A percentile compares a stretch with the other conserved stretches of the same genome.
These are phyloP conservation scores for Malania oleifera DNA, from an alignment of 164 flowering plant species.

Conservation along the genomic window DNA sequence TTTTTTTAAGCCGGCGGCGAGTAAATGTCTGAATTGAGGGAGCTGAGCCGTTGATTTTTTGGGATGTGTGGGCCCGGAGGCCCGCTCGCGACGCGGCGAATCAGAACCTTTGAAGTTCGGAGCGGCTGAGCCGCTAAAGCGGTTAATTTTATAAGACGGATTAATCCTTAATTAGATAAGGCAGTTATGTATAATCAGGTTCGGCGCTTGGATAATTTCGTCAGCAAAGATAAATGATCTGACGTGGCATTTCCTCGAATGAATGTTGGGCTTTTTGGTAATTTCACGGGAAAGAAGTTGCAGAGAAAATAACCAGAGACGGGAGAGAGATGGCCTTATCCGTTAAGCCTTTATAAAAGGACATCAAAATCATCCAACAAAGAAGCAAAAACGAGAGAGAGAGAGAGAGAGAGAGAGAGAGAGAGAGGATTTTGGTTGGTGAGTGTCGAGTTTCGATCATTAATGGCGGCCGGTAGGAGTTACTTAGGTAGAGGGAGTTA, in stretches of 20 bases:
- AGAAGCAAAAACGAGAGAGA: neutral
- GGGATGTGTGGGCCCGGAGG: neutral
- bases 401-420: neutral
- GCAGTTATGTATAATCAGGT: no score
- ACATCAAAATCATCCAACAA: conserved; percentile 7
- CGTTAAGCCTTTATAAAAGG: conserved; percentile 31
- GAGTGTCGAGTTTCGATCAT: neutral
- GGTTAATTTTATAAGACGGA: no score
- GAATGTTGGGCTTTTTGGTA: conserved; percentile 6
- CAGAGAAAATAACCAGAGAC: conserved; percentile 8
- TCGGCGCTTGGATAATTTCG: no score
- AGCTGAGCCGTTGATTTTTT: neutral
- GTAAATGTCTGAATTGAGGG: neutral
- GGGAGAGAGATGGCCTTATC: conserved; percentile 24
- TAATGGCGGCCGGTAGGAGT: conserved; percentile 41
- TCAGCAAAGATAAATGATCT: no score
- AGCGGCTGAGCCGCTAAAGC: neutral
- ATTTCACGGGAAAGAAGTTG: conserved; percentile 7
- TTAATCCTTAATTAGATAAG: no score
- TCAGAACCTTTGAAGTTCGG: neutral
- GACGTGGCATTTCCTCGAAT: conserved; percentile 10
- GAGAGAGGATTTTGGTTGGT: neutral
- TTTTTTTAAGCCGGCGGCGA: neutral
- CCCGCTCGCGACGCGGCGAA: neutral
- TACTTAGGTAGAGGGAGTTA: conserved; percentile 32